A percentile compares a stretch with the other conserved stretches of the same genome.
Conservation (phyloP, 768 basidiomycete genomes). For the Lactifluus rugatus region DNA sequence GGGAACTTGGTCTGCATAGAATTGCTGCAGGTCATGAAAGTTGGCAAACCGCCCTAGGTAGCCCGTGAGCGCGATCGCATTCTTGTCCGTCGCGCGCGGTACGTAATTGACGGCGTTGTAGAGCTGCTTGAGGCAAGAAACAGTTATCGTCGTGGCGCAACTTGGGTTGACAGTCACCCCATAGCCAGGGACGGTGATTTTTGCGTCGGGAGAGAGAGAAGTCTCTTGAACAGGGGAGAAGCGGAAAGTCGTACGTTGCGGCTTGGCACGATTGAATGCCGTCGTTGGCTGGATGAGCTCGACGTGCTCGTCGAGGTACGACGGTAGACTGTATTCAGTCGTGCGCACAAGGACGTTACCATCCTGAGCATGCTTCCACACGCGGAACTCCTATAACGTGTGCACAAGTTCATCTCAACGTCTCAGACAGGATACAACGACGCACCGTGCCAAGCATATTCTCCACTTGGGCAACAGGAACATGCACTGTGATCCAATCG, state of each 20-base stretch:
- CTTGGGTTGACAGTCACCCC: conserved; percentile 23
- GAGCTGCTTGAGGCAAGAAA: conserved; percentile 28
- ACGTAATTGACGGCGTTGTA: conserved; percentile 28
- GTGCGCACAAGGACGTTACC: conserved; percentile 50
- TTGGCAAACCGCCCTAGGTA: conserved; percentile 30
- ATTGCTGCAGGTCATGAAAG: conserved; percentile 25
- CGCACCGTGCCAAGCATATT: conserved; percentile 50
- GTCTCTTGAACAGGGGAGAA: conserved; percentile 9
- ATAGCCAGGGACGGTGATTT: not conserved
- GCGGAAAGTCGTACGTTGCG: conserved; percentile 31
- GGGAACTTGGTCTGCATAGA: conserved; percentile 27
- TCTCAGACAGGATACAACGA: not conserved
- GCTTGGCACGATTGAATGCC: conserved; percentile 41
- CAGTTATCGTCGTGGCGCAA: conserved; percentile 30
- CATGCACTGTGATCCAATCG: conserved; percentile 49
- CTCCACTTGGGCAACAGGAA: conserved; percentile 47
- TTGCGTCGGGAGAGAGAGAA: not conserved
- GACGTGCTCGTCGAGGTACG: conserved; percentile 41
- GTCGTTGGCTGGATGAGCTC: conserved; percentile 62
- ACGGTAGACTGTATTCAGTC: conserved; percentile 50
- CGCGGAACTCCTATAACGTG: conserved; percentile 39
- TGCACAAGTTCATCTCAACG: not conserved
- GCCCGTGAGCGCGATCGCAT: conserved; percentile 28
- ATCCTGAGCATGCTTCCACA: conserved; percentile 42
- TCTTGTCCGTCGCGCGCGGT: conserved; percentile 22